These are phyloP conservation scores for Phytophthora sp. DNA, from an alignment of 352 stramenopile species.

Conservation along the genomic window DNA sequence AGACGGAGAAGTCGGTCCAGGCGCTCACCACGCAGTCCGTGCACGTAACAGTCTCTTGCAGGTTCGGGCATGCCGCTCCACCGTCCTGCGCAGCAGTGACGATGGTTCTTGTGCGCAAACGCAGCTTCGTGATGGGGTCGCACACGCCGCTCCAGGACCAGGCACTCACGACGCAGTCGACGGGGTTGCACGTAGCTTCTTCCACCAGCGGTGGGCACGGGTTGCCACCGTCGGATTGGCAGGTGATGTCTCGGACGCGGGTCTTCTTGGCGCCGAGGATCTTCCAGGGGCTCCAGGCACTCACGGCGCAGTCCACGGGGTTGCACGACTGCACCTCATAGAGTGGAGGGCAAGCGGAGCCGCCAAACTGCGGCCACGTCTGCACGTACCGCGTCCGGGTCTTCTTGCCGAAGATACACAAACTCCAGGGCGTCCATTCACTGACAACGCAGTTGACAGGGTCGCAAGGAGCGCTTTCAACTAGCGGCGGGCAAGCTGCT, in stretches of 20 bases:
- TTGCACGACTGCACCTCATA: slow-evolving; percentile 35
- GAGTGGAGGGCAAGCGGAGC: slow-evolving; percentile 36
- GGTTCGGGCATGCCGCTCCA: slow-evolving; percentile 39
- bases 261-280: slow-evolving; percentile 45
- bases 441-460: slow-evolving; percentile 51
- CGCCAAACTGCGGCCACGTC: slow-evolving; percentile 45
- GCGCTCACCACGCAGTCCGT: slow-evolving; percentile 44
- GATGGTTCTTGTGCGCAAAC: slow-evolving; percentile 32
- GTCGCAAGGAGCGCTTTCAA: slow-evolving; percentile 41
- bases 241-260: slow-evolving; percentile 43
- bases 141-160: slow-evolving; percentile 48
- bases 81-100: slow-evolving; percentile 45
- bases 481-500: slow-evolving; percentile 29
- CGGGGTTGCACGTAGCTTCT: slow-evolving; percentile 37
- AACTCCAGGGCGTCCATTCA: slow-evolving; percentile 47
- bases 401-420: slow-evolving; percentile 44
- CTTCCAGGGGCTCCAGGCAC: slow-evolving; percentile 40
- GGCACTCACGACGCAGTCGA: slow-evolving; percentile 49
- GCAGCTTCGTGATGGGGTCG: slow-evolving; percentile 40
- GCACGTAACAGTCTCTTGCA: slow-evolving; percentile 50
- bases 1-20: slow-evolving; percentile 46
- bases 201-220: slow-evolving; percentile 52
- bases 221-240: slow-evolving; percentile 42
- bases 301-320: slow-evolving; percentile 50
- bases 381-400: slow-evolving; percentile 39